Evolutionary conservation across 2,329 filamentous ascomycete genomes (phyloP), one percentile per base, ranked within the genome.

Genomic region (Fusarium metavorans): DNA sequence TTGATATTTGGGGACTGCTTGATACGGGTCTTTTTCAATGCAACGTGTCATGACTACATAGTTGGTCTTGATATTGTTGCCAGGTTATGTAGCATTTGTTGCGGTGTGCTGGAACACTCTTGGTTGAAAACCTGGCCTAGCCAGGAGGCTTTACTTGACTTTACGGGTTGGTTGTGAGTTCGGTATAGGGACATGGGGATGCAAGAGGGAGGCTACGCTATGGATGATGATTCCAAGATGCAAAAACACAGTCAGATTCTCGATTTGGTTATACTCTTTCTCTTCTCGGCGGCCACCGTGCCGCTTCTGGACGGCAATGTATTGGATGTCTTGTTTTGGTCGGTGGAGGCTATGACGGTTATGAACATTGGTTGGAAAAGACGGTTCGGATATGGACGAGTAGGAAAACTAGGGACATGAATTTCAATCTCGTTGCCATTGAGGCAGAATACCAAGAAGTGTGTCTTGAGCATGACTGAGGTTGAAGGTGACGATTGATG

Each of bases 321-420:
- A 43, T 43, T 16, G 43, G 43, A 25, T 48, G 60, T 56, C 52
- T 64, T 27, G 23, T 57, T 34, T 66, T 41, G 61, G n/a, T 50
- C 11, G 58, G 57, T 58, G 61, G 59, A 54, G 59, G 66, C 39
- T 69, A 73, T 18, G 43, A 50, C 27, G 69, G n/a, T 67, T 65
- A 74, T 75, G 72, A 70, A 70, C 54, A 56, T 59, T 45, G 48
- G 56, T 37, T 23, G 72, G 54, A 73, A 74, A 74, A 73, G 65
- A 63, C 35, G 69, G 66, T 25, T 64, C 35, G 52, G 43, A 27
- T 58, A 50, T 41, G 39, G 59, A 32, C 48, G 43, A 25, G 61
- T 50, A 45, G 61, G 35, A 64, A 64, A 60, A 54, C 32, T 60
- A 64, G 58, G 45, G 27, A 60, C 37, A 57, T 48, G 43, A 34